Percentiles rank a stretch among this genome's conserved stretches.
Evolutionary conservation across 2,329 filamentous ascomycete genomes (phyloP).

Genomic region (Thermoascus crustaceus): DNA sequence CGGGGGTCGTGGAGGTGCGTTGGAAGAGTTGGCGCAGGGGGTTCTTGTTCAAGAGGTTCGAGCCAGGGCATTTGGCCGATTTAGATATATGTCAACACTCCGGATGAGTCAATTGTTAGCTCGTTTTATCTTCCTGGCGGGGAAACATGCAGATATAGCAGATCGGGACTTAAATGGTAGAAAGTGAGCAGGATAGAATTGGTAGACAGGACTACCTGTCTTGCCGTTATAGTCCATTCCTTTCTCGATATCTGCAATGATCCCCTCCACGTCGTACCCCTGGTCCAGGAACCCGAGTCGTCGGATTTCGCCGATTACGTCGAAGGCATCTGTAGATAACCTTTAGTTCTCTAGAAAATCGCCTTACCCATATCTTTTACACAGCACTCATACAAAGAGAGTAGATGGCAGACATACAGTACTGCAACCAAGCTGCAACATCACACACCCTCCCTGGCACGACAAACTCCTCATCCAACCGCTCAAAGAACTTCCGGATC

Average conservation of each 20-base stretch:
- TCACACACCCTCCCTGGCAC: constrained; percentile 15
- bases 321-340: constrained; percentile 17
- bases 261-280: constrained; percentile 23
- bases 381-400: not conserved
- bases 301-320: constrained; percentile 28
- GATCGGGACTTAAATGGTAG: too few relatives aligned
- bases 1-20: constrained; percentile 14
- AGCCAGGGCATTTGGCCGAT: constrained; percentile 30
- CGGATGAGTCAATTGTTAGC: too few relatives aligned
- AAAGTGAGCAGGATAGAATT: too few relatives aligned
- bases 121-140: too few relatives aligned
- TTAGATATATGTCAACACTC: too few relatives aligned
- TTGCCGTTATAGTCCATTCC: constrained; percentile 20
- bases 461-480: constrained; percentile 19
- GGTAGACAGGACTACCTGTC: constrained; percentile 6
- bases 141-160: too few relatives aligned
- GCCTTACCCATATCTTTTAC: not conserved
- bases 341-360: not conserved
- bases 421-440: constrained; percentile 26
- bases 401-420: constrained; percentile 11
- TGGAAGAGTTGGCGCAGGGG: constrained; percentile 15
- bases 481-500: constrained; percentile 17
- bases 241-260: constrained; percentile 21
- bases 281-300: constrained; percentile 27
- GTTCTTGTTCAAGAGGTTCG: constrained; percentile 29